Evolutionary conservation across 768 basidiomycete genomes (phyloP).

Genomic region (Phylloporus arenicola): DNA sequence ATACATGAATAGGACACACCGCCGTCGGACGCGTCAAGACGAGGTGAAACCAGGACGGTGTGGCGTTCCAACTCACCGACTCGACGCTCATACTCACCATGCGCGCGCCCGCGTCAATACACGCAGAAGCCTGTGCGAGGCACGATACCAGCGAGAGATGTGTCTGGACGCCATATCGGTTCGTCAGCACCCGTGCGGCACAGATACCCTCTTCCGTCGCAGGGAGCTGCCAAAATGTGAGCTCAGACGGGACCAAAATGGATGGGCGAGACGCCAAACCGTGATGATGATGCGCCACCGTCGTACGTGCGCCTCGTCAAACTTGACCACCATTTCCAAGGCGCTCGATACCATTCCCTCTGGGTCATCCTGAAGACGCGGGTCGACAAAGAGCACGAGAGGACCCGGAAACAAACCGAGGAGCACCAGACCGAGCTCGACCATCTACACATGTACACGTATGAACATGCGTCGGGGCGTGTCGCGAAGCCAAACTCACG

Average conservation of each 20-base stretch:
- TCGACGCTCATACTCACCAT: conserved; percentile 47
- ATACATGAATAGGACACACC: neutral
- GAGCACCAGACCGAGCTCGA: conserved; percentile 44
- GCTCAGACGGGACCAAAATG: neutral
- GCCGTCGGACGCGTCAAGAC: conserved; percentile 1
- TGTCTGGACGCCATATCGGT: conserved; percentile 38
- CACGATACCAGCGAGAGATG: conserved; percentile 50
- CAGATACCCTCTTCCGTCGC: conserved; percentile 50
- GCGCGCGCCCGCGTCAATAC: conserved; percentile 46
- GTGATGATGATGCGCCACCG: conserved; percentile 43
- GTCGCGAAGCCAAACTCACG: conserved; percentile 20
- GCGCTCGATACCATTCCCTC: conserved; percentile 41
- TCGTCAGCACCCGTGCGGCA: conserved; percentile 40
- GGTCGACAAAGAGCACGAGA: conserved; percentile 49
- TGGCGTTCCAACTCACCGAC: conserved; percentile 34
- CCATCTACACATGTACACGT: conserved; percentile 34
- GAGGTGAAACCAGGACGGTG: neutral
- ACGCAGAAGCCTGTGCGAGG: conserved; percentile 51
- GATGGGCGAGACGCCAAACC: conserved; percentile 28
- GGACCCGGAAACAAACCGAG: conserved; percentile 42
- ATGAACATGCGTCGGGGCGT: neutral
- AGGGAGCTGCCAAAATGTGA: conserved; percentile 39
- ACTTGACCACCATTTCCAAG: conserved; percentile 35
- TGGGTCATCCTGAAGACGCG: conserved; percentile 36
- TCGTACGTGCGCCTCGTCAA: conserved; percentile 36